Conservation (phyloP, 2,329 filamentous ascomycete genomes). For the Cercospora nicotianae region DNA sequence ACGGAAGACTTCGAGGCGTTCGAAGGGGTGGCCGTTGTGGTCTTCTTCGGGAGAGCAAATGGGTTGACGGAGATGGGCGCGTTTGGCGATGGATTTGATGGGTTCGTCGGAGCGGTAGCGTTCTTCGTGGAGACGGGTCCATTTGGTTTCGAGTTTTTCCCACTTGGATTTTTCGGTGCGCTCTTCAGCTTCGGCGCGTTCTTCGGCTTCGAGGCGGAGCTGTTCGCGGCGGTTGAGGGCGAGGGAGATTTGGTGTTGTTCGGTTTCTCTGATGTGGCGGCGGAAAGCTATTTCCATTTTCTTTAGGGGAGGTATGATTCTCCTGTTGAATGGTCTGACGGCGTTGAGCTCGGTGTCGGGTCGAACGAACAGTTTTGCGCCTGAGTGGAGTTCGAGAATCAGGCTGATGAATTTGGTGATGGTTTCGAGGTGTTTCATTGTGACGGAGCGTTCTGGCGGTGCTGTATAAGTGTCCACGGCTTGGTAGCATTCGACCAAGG, state of each 20-base stretch:
- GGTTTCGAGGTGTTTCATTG: conserved; percentile 21
- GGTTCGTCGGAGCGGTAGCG: conserved; percentile 24
- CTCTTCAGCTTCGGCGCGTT: conserved; percentile 7
- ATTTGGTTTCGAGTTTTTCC: conserved; percentile 19
- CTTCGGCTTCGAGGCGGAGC: conserved; percentile 6
- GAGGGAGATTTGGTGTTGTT: conserved; percentile 1
- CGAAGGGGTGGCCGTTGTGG: conserved; percentile 43
- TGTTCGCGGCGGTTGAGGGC: background rate
- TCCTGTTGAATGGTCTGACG: conserved; percentile 23
- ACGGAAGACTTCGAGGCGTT: conserved; percentile 42
- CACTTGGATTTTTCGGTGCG: conserved; percentile 2
- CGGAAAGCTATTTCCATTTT: conserved; percentile 20
- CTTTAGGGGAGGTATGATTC: conserved; percentile 24
- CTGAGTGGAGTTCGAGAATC: conserved; percentile 24
- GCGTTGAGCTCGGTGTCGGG: conserved; percentile 19
- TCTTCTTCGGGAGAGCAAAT: conserved; percentile 34
- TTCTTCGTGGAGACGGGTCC: conserved; percentile 30
- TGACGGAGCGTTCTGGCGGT: conserved; percentile 12
- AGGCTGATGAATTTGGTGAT: conserved; percentile 22
- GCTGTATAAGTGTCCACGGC: conserved; percentile 15
- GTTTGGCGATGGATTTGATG: conserved; percentile 21
- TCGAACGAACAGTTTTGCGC: conserved; percentile 21
- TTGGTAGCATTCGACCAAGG: conserved; percentile 24
- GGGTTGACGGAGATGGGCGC: conserved; percentile 26
- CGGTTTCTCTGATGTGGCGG: conserved; percentile 1